A percentile compares a stretch with the other conserved stretches of the same genome.
These are phyloP conservation scores for Lippia alba DNA, from an alignment of 305 asterid species.

Conservation along the genomic window DNA sequence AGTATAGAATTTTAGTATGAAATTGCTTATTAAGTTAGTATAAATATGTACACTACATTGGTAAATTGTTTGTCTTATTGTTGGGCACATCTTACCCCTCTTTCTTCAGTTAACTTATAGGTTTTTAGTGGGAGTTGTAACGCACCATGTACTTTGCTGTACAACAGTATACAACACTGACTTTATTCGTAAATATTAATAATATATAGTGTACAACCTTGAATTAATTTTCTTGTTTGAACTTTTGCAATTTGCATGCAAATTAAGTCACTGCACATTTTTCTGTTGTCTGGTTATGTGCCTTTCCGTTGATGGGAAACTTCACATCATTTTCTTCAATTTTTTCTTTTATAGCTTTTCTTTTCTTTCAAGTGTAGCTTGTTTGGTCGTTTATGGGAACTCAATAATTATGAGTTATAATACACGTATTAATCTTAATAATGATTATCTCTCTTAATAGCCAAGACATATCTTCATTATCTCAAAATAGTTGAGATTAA, in stretches of 20 bases:
- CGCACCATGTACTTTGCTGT: neutral
- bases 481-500: too few relatives aligned
- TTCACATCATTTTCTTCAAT: too few relatives aligned
- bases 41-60: too few relatives aligned
- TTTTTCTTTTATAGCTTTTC: neutral
- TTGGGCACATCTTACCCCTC: conserved; percentile 1
- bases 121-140: conserved; percentile 21
- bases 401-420: too few relatives aligned
- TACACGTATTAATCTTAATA: too few relatives aligned
- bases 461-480: too few relatives aligned
- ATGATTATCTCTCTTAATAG: too few relatives aligned
- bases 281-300: too few relatives aligned
- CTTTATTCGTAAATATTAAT: neutral
- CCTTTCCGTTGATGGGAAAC: too few relatives aligned
- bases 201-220: neutral
- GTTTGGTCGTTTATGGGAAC: neutral
- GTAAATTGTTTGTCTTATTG: conserved; percentile 15
- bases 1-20: too few relatives aligned
- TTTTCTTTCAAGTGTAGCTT: neutral
- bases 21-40: too few relatives aligned
- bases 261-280: too few relatives aligned
- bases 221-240: neutral
- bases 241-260: neutral
- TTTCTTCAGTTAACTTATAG: neutral
- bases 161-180: neutral